Percentiles rank a stretch among this genome's conserved stretches.
phyloP scores from a whole-genome alignment of 2,329 filamentous ascomycete genomes.

The Calonectria honghensis region DNA sequence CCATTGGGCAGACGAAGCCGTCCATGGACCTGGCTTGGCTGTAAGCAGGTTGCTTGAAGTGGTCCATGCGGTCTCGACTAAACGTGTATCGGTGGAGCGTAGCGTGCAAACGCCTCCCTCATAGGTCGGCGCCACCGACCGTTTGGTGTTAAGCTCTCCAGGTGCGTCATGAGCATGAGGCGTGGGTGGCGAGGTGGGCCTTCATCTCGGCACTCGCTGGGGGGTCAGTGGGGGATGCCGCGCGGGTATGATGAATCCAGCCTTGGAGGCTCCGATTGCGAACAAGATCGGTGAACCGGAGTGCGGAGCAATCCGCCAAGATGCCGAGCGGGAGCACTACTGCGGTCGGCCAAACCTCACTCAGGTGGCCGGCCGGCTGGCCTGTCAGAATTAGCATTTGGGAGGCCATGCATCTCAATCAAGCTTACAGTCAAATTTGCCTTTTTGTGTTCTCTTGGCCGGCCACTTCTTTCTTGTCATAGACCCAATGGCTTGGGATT shows the following conservation, averaged over 20 bases:
- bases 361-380: too few relatives aligned
- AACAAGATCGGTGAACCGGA: background rate
- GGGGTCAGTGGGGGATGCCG: constrained; percentile 9
- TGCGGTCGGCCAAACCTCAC: background rate
- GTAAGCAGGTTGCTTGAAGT: background rate
- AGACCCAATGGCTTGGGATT: background rate
- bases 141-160: constrained; percentile 16
- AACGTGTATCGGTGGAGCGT: background rate
- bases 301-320: background rate
- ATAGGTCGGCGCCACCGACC: background rate
- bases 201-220: constrained; percentile 15
- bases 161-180: constrained; percentile 7
- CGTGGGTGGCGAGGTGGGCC: constrained; percentile 17
- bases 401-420: background rate
- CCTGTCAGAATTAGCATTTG: background rate
- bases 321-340: background rate
- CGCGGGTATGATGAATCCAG: constrained; percentile 22
- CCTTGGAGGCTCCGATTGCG: background rate
- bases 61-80: constrained; percentile 11
- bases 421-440: background rate
- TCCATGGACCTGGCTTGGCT: background rate
- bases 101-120: background rate
- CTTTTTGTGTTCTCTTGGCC: background rate
- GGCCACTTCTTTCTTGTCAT: background rate
- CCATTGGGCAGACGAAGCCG: background rate